Base-by-base conservation (phyloP, 108 stramenopile genomes). In the Mediolabrus comicus region DNA sequence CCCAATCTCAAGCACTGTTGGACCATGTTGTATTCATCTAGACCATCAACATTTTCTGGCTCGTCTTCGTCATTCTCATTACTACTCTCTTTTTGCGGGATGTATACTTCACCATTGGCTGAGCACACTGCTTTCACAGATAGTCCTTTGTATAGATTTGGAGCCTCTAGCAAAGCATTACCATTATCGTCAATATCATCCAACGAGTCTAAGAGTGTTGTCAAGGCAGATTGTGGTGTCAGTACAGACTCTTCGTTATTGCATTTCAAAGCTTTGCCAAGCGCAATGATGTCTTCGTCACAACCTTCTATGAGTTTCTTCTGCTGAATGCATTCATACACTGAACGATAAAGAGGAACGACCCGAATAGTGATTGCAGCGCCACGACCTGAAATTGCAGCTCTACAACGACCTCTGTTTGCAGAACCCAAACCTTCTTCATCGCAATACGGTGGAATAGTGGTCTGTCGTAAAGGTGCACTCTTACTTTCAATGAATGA, bases 381-480 rank as follows among this genome's bases (percentile, higher is more conserved):
- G 31, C 74, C 72, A 14, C 88, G 65, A 35, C 93, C 93, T 2
- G 88, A 85, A 26, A 94, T 39, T 26, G 92, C 68, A 8, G 83
- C 63, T 16, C 93, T 80, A n/a, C 79, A 70, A n/a, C 90, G 72
- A 31, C 93, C 93, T 64, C 64, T 81, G 7, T 65, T 58, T n/a
- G 90, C 87, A 69, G 63, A 49, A 6, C 68, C 77, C 12, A 92
- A 39, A 3, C 90, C 93, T 70, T 92, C 88, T 72, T 94, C 93
- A 64, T 94, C 87, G 62, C 89, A 90, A 68, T 94, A 94, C 1
- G 93, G 93, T 31, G 93, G 93, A 32, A 94, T 92, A 9, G 65
- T 84, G 16, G 80, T 68, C 61, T 94, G 93, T 49, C 93, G 79
- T 33, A 89, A 51, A 11, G 85, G 86, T 32, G 80, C 63, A 59